These are phyloP conservation scores for Coemansia sp. DNA, from an alignment of 192 early-diverging fungal species.

Conservation along the genomic window DNA sequence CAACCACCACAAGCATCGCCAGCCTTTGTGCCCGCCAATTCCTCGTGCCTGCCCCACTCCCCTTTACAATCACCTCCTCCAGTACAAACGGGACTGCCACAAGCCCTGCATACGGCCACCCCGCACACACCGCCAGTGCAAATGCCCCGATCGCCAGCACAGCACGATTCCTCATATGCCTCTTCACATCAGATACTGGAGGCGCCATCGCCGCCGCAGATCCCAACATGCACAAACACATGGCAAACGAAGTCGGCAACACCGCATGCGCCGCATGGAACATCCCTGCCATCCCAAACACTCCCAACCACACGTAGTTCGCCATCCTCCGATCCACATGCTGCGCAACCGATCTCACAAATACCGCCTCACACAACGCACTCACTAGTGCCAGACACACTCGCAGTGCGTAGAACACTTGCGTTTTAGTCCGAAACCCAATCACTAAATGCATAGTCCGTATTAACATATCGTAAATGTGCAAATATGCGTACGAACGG, in stretches of 20 bases:
- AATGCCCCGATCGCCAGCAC: slow-evolving; percentile 81
- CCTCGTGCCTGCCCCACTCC: neutral
- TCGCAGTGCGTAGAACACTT: slow-evolving; percentile 75
- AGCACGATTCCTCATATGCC: slow-evolving; percentile 61
- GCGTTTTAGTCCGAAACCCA: slow-evolving; percentile 29
- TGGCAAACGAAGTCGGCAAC: slow-evolving; percentile 90
- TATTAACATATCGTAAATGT: slow-evolving; percentile 55
- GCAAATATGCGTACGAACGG: slow-evolving; percentile 81
- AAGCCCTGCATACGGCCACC: slow-evolving; percentile 18
- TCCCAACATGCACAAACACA: slow-evolving; percentile 79
- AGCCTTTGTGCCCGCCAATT: slow-evolving; percentile 40
- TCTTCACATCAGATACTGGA: slow-evolving; percentile 55
- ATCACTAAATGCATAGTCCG: slow-evolving; percentile 48
- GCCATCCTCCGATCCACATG: slow-evolving; percentile 65
- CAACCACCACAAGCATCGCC: slow-evolving; percentile 32
- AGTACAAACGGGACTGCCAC: slow-evolving; percentile 76
- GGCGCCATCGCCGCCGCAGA: slow-evolving; percentile 67
- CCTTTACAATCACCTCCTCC: slow-evolving; percentile 59
- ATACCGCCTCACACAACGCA: slow-evolving; percentile 64
- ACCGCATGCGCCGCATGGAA: slow-evolving; percentile 77
- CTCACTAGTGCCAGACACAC: slow-evolving; percentile 60
- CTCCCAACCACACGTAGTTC: slow-evolving; percentile 60
- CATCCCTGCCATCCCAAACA: slow-evolving; percentile 79
- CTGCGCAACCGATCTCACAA: slow-evolving; percentile 63
- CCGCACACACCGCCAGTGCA: slow-evolving; percentile 65